phyloP scores from a whole-genome alignment of 2,329 filamentous ascomycete genomes.

The Ploettnerulaceae sp. region DNA sequence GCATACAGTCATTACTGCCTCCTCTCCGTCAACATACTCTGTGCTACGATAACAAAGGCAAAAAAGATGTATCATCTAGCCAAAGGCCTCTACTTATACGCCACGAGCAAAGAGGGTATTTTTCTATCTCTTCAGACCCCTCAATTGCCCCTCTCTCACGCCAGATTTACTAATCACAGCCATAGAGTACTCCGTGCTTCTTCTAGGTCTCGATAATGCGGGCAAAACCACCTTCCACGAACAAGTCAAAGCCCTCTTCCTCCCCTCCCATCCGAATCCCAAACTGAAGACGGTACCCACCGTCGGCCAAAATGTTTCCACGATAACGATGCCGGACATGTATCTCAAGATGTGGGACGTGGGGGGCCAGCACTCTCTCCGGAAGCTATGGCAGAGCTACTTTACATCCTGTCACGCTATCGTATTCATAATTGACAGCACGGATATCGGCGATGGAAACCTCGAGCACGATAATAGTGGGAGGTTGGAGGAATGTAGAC shows the following conservation, averaged over 20 bases:
- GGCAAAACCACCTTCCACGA: constrained; percentile 98
- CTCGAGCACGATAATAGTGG: constrained; percentile 42
- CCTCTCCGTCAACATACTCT: neutral
- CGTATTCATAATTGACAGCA: constrained; percentile 94
- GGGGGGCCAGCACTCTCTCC: constrained; percentile 83
- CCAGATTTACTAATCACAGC: constrained; percentile 10
- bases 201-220: constrained; percentile 95
- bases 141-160: neutral
- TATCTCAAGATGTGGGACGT: constrained; percentile 99
- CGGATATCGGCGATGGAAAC: constrained; percentile 77
- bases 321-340: constrained; percentile 85
- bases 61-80: constrained; percentile 83
- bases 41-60: neutral
- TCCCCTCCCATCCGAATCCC: constrained; percentile 54
- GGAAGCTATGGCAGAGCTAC: constrained; percentile 93
- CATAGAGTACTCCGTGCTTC: constrained; percentile 90
- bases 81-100: constrained; percentile 91
- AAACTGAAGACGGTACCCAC: constrained; percentile 88
- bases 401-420: constrained; percentile 93
- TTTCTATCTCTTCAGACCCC: neutral
- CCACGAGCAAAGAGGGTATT: constrained; percentile 91
- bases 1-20: constrained; percentile 4
- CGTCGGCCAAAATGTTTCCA: constrained; percentile 93
- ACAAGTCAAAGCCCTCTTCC: constrained; percentile 87
- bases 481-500: constrained; percentile 79